Base-by-base conservation (phyloP, 2,329 filamentous ascomycete species). In the Trichoderma aggressivum region DNA sequence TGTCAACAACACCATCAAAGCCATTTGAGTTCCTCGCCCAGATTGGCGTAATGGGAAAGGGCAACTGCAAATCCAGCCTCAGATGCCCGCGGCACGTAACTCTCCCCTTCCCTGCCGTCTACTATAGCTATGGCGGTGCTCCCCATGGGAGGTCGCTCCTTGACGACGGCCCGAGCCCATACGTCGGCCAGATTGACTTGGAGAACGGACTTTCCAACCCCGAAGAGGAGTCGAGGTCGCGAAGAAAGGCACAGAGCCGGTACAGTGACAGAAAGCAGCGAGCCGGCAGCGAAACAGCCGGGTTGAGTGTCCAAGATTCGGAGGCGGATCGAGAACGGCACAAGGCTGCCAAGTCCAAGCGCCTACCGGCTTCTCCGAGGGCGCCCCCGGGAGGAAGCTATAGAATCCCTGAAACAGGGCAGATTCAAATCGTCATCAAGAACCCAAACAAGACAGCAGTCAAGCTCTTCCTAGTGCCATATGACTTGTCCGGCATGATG, bases 361-460 rank as follows among this genome's bases (percentile, higher is more conserved):
- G 91, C 65, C 85, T 88, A 66, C 86, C 88, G 7, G 82, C 84
- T 34, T 80, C 81, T 0, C 79, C 80, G 16, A 84, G 80, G 65
- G 89, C 91, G 18, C 93, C 94, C 0, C 92, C 93, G 0, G 94
- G 94, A 8, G 95, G 96, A 43, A 93, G 92, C 77, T 99, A 98
- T 80, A 91, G 96, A 56, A 97, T 99, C 67, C 96, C 96, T 0
- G 91, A 96, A 77, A 92, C 94, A 80, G 96, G 96, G 0, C 96
- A 98, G 80, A 85, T 99, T 16, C 96, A 99, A 77, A 97, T 99
- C 74, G 91, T 99, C 73, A 93, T 99, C 79, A 98, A 98, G 80
- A 99, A 98, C 77, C 95, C 94, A 18, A 97, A 98, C 83, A 98
- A 98, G 79, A 98, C 96, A 4, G 96, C 96, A 1, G 95, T 98